phyloP scores from a whole-genome alignment of 1,284 basidiomycete species.

The Hypsizygus ulmarius region DNA sequence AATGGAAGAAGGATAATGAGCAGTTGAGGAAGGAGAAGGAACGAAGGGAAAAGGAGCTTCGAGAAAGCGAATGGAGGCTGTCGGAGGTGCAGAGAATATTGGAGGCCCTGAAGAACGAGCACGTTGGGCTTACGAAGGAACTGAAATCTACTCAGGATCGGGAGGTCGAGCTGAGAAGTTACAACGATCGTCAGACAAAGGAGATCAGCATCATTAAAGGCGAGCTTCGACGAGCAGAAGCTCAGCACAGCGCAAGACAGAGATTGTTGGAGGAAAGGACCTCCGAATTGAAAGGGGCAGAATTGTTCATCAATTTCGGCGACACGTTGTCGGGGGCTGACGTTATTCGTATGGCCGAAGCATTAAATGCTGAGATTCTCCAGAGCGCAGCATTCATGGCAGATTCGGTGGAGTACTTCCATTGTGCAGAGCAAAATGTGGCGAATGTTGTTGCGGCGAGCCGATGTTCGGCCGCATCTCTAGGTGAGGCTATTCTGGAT shows the following conservation, averaged over 20 bases:
- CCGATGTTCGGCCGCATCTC: neutral
- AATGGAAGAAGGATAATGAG: neutral
- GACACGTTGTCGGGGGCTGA: conserved; percentile 23
- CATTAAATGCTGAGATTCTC: conserved; percentile 26
- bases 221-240: conserved; percentile 4
- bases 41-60: neutral
- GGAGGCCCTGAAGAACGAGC: neutral
- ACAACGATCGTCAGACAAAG: neutral
- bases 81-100: neutral
- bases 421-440: neutral
- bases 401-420: conserved; percentile 14
- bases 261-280: conserved; percentile 8
- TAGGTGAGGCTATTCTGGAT: conserved; percentile 12
- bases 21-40: neutral
- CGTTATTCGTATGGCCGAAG: conserved; percentile 23
- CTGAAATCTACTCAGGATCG: neutral
- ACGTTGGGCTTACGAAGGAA: neutral
- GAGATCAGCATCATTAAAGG: conserved; percentile 3
- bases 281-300: conserved; percentile 13
- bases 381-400: conserved; percentile 26
- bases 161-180: neutral
- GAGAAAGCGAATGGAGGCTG: neutral
- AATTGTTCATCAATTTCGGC: conserved; percentile 13
- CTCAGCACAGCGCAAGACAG: neutral
- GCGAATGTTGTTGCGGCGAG: neutral